phyloP scores from a whole-genome alignment of 2,329 filamentous ascomycete genomes.

The Boeremia exigua region DNA sequence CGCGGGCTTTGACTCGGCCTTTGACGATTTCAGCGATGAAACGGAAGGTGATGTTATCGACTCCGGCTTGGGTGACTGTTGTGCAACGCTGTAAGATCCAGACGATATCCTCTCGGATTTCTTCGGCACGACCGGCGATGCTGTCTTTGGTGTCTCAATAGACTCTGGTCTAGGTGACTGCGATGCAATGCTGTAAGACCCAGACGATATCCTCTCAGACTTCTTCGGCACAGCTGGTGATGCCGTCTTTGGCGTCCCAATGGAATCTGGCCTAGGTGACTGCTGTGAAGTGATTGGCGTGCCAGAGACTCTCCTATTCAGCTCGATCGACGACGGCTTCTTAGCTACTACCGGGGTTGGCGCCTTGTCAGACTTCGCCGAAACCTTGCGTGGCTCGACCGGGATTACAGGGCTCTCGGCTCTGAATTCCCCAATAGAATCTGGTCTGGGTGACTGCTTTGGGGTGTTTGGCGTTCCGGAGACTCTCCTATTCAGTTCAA shows the following conservation, averaged over 20 bases:
- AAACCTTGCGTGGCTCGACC: not conserved
- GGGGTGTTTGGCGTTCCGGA: conserved; percentile 24
- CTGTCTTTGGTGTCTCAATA: conserved; percentile 28
- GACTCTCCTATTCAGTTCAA: conserved; percentile 27
- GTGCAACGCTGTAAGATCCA: conserved; percentile 23
- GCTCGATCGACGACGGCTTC: conserved; percentile 28
- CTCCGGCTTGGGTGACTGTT: conserved; percentile 23
- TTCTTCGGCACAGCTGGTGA: conserved; percentile 39
- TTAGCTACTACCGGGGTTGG: conserved; percentile 23
- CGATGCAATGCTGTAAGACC: conserved; percentile 22
- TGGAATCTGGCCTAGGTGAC: conserved; percentile 34
- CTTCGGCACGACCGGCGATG: conserved; percentile 36
- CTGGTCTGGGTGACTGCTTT: conserved; percentile 32
- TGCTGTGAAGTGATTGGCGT: conserved; percentile 22
- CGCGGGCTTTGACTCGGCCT: conserved; percentile 13
- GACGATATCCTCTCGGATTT: conserved; percentile 33
- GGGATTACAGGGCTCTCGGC: no score
- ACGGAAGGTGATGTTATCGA: conserved; percentile 11
- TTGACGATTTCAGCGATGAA: conserved; percentile 18
- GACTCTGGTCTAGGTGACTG: conserved; percentile 34
- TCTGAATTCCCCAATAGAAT: conserved; percentile 18
- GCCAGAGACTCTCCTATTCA: conserved; percentile 25
- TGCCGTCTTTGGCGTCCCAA: conserved; percentile 30
- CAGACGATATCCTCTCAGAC: conserved; percentile 28
- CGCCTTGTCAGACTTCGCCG: not conserved